Percentiles rank a stretch among this genome's conserved stretches.
Evolutionary conservation across 2,329 filamentous ascomycete species (phyloP).

Genomic region (Penicillium sp.): DNA sequence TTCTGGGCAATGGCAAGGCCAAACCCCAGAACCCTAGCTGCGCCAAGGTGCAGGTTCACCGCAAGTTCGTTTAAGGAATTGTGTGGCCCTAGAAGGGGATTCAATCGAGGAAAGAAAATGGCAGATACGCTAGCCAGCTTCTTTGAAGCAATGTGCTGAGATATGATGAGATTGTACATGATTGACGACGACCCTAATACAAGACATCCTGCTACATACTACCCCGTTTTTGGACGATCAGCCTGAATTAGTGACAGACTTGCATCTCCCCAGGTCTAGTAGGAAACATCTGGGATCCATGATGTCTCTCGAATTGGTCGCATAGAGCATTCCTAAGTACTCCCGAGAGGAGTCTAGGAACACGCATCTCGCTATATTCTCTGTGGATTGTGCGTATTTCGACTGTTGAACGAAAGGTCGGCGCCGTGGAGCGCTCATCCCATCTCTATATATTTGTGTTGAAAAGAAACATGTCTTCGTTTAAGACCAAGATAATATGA

Average conservation of each 20-base stretch:
- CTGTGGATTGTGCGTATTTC: neutral
- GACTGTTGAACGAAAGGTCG: constrained; percentile 5
- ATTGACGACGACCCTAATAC: constrained; percentile 6
- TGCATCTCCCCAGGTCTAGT: too few species aligned
- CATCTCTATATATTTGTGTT: constrained; percentile 27
- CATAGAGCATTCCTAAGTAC: too few species aligned
- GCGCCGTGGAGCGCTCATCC: constrained; percentile 19
- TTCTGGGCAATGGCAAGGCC: constrained; percentile 36
- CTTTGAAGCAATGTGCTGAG: neutral
- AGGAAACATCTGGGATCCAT: too few species aligned
- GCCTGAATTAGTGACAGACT: too few species aligned
- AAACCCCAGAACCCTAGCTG: constrained; percentile 53
- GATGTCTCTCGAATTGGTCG: too few species aligned
- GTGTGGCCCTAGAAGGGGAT: too few species aligned
- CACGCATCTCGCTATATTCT: too few species aligned
- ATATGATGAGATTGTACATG: neutral
- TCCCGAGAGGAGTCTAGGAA: too few species aligned
- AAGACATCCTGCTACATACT: too few species aligned
- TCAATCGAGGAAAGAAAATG: neutral
- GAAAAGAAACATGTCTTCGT: constrained; percentile 25
- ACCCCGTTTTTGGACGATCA: too few species aligned
- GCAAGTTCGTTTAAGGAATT: constrained; percentile 24
- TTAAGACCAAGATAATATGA: constrained; percentile 16
- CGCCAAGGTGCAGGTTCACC: constrained; percentile 47
- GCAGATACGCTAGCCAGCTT: too few species aligned